Evolutionary conservation across 2,329 filamentous ascomycete species (phyloP), one percentile per base, ranked within the genome.

Genomic region (Colletotrichum cuscutae): DNA sequence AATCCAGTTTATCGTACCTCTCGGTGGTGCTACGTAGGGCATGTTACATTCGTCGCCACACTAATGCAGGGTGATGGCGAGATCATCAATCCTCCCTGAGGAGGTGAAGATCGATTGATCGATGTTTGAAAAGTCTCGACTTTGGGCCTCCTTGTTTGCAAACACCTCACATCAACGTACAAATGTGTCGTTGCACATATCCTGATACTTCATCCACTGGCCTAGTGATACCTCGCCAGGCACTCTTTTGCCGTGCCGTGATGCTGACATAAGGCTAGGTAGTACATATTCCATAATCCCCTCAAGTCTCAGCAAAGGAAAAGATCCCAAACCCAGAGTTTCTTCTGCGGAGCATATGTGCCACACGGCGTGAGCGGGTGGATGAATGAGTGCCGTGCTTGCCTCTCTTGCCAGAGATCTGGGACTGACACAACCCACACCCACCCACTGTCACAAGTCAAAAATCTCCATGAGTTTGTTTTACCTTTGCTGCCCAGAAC

Each of bases 391-490:
- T 37, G 30, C 42, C n/a, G 67, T 35, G 37, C 42, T 53, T 72
- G 42, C 19, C 19, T 49, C 19, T 37, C 30, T 58, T 54, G 42
- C 59, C 26, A 64, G 42, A 64, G 46, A 54, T 59, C 59, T 54
- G 42, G 32, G 15, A 53, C 42, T 53, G 42, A 49, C 42, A 49
- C 42, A 49, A 49, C 19, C 32, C 57, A 63, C 30, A 64, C n/a
- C 42, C 69, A 68, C 57, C 37, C 35, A 57, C 30, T 53, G 30
- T 61, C 65, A 69, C 68, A 65, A 53, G 37, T 49, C 60, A 63
- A n/a, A 63, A n/a, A 19, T n/a, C 58, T 61, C 35, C 63, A 46
- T 30, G 46, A 60, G 63, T 35, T 12, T 49, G 70, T 72, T 72
- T 72, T 54, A 65, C 46, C 65, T 54, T 26, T 32, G 42, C 42